Base-by-base conservation (phyloP, 495 filamentous ascomycete species). In the Lepidopterella palustris region DNA sequence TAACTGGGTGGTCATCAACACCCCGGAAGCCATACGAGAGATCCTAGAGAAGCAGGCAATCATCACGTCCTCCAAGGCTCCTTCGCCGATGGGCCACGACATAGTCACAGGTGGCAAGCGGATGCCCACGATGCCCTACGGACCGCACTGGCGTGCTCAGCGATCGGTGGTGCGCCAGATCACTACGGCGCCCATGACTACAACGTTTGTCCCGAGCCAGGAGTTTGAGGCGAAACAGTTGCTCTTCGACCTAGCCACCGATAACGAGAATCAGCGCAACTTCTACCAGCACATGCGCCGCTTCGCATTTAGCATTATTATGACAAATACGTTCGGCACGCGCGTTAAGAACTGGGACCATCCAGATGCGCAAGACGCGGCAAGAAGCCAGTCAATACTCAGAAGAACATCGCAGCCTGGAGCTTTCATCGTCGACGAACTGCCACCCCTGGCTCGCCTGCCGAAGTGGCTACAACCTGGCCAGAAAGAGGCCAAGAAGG, bases 171-270 rank as follows among this genome's bases (percentile, higher is more conserved):
- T 74, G 11, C 73, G 67, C 39, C 60, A 71, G 56, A 21, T 79
- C 52, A 45, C 60, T 21, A 68, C 64, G 8, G 42, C 57, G 0
- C 45, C 48, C 1, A 68, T 68, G 51, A 63, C 70, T 0, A 31
- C 54, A 0, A 68, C 62, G 0, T 73, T 72, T 39, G 63, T 73
- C 23, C 77, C 78, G 35, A 71, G 66, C 6, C 78, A 80, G 63
- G 74, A 76, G 29, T 77, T 76, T 25, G 78, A 80, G 59, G 67
- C 71, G 3, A 76, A 78, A 55, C 71, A 76, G 55, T 60, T 85
- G 5, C 75, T 79, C 1, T 75, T 75, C 24, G 80, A 84, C 58
- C 68, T 84, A 3, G 66, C 79, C 4, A 73, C 67, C 13, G 42
- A 66, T 28, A 68, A 64, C 32, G 32, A 8, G 4, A 49, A 53